phyloP scores from a whole-genome alignment of 805 yeast species.

The Candida orba region DNA sequence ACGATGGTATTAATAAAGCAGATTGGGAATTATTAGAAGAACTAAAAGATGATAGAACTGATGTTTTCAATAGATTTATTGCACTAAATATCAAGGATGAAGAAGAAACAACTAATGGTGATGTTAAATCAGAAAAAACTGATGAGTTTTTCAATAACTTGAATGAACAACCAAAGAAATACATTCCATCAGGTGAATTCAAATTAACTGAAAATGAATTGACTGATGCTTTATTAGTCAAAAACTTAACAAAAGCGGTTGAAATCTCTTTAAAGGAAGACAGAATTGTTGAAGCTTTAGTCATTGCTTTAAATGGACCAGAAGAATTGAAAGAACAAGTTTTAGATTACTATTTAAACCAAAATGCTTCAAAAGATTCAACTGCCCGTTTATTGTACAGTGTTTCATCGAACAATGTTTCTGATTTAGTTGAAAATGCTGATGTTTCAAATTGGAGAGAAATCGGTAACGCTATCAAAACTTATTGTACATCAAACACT shows the following conservation, averaged over 20 bases:
- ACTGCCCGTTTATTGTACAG: slow-evolving; percentile 72
- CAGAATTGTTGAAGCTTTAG: slow-evolving; percentile 68
- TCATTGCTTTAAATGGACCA: slow-evolving; percentile 66
- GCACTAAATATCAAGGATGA: slow-evolving; percentile 28
- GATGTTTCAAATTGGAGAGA: slow-evolving; percentile 79
- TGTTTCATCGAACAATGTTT: slow-evolving; percentile 44
- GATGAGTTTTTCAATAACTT: slow-evolving; percentile 32
- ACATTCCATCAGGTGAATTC: slow-evolving; percentile 49
- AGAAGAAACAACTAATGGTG: slow-evolving; percentile 17
- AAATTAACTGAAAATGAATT: slow-evolving; percentile 36
- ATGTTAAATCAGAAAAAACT: slow-evolving; percentile 19
- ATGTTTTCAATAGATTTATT: slow-evolving; percentile 41
- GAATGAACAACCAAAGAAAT: slow-evolving; percentile 22
- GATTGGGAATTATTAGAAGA: slow-evolving; percentile 64
- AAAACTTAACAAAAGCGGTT: slow-evolving; percentile 62
- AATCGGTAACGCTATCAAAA: slow-evolving; percentile 61
- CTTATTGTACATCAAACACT: slow-evolving; percentile 39
- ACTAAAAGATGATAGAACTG: slow-evolving; percentile 48
- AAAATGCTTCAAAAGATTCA: slow-evolving; percentile 39
- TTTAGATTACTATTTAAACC: slow-evolving; percentile 60
- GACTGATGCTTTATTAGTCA: slow-evolving; percentile 46
- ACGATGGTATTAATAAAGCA: slow-evolving; percentile 35
- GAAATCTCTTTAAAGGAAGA: slow-evolving; percentile 56
- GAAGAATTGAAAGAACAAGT: slow-evolving; percentile 60
- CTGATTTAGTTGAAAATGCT: slow-evolving; percentile 71